These are phyloP conservation scores for Boletellus emodensis DNA, from an alignment of 768 basidiomycete genomes.

Conservation along the genomic window DNA sequence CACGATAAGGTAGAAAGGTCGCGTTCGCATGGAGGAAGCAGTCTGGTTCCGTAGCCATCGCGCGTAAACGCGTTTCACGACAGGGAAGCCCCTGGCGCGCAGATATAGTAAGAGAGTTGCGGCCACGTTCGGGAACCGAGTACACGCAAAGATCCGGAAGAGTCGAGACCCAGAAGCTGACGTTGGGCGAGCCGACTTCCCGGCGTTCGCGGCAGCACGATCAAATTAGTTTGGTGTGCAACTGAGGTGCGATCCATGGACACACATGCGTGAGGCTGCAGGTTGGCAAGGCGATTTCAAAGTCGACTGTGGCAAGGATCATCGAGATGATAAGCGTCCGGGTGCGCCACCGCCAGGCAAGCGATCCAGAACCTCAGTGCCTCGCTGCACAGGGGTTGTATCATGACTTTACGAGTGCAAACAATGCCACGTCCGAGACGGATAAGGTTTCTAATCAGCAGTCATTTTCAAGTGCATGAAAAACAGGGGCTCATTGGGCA, in stretches of 20 bases:
- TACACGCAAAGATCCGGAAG: slow-evolving; percentile 1
- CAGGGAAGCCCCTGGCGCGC: background rate
- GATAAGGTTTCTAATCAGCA: background rate
- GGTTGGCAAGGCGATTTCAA: slow-evolving; percentile 4
- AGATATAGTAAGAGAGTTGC: slow-evolving; percentile 10
- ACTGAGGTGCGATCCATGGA: slow-evolving; percentile 4
- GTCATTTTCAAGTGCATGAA: slow-evolving; percentile 1
- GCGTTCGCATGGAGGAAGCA: background rate
- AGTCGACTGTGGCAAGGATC: background rate
- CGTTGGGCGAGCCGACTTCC: background rate
- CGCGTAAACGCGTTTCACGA: slow-evolving; percentile 5
- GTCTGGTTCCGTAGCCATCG: slow-evolving; percentile 15
- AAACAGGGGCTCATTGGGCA: slow-evolving; percentile 1
- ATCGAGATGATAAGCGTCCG: slow-evolving; percentile 5
- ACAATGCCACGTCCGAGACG: background rate
- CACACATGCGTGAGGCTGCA: background rate
- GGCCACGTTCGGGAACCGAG: background rate
- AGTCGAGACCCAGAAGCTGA: slow-evolving; percentile 9
- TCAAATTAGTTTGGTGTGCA: background rate
- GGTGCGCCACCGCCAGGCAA: background rate
- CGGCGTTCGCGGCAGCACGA: background rate
- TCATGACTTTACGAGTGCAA: background rate
- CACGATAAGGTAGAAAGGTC: background rate
- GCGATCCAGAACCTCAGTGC: slow-evolving; percentile 2
- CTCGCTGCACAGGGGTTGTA: background rate